Conservation (phyloP, 805 yeast genomes). For the Wickerhamomyces kurtzmanii region DNA sequence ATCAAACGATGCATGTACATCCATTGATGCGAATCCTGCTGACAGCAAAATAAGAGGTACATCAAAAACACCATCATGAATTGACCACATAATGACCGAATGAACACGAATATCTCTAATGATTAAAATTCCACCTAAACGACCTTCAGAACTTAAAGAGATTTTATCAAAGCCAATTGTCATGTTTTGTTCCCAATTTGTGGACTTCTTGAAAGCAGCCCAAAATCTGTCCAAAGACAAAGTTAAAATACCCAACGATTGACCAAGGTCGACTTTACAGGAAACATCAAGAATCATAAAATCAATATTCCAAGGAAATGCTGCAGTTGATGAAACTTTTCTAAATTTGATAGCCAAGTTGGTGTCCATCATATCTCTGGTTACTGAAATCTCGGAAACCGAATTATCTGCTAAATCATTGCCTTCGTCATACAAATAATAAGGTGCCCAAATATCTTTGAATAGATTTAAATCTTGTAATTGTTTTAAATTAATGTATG, state of each 20-base stretch:
- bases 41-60: constrained; percentile 63
- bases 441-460: constrained; percentile 72
- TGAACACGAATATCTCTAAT: constrained; percentile 41
- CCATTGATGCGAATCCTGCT: constrained; percentile 43
- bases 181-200: constrained; percentile 64
- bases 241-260: constrained; percentile 62
- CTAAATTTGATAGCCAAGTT: constrained; percentile 35
- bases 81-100: constrained; percentile 66
- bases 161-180: constrained; percentile 48
- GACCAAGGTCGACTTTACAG: constrained; percentile 69
- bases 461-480: constrained; percentile 80
- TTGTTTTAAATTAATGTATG: constrained; percentile 72
- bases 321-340: constrained; percentile 49
- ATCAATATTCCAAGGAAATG: constrained; percentile 69
- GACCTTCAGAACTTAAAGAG: constrained; percentile 52
- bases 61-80: constrained; percentile 29
- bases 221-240: constrained; percentile 51
- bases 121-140: constrained; percentile 65
- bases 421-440: constrained; percentile 8
- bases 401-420: constrained; percentile 1
- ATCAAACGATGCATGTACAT: constrained; percentile 65
- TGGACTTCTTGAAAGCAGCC: constrained; percentile 57
- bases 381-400: constrained; percentile 1
- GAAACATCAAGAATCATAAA: constrained; percentile 41
- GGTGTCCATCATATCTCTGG: no score